Percentiles rank a stretch among this genome's conserved stretches.
Evolutionary conservation across 2,329 filamentous ascomycete species (phyloP).

Genomic region (Drechmeria coniospora): DNA sequence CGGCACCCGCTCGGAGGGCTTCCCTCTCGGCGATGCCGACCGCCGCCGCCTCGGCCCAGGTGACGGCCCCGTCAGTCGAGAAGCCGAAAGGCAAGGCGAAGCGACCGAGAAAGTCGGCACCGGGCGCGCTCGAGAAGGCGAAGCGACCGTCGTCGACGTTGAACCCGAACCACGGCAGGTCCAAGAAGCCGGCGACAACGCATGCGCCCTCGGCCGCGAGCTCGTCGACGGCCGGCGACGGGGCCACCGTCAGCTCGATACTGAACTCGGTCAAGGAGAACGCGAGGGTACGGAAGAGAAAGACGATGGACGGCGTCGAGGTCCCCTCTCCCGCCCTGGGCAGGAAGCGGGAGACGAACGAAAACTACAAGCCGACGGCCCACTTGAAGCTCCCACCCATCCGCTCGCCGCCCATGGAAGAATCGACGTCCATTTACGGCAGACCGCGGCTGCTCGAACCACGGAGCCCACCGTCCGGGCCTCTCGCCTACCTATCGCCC

Average conservation of each 20-base stretch:
- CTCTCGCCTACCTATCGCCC: constrained; percentile 15
- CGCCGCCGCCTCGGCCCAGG: neutral
- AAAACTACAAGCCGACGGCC: constrained; percentile 2
- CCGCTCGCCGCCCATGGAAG: constrained; percentile 9
- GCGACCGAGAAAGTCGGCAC: constrained; percentile 24
- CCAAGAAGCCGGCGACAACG: constrained; percentile 6
- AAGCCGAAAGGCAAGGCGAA: constrained; percentile 12
- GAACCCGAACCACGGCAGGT: constrained; percentile 21
- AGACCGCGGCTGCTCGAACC: constrained; percentile 16
- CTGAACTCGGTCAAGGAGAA: constrained; percentile 34
- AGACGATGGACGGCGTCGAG: constrained; percentile 26
- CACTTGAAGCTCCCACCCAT: constrained; percentile 15
- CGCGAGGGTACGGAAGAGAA: constrained; percentile 29
- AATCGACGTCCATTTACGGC: constrained; percentile 6
- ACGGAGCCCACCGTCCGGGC: constrained; percentile 11
- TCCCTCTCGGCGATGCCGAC: constrained; percentile 6
- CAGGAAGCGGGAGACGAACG: constrained; percentile 4
- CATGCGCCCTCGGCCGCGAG: constrained; percentile 3
- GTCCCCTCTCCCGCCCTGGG: constrained; percentile 8
- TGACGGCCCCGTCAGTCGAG: neutral
- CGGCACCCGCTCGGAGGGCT: constrained; percentile 6
- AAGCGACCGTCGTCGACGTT: constrained; percentile 17
- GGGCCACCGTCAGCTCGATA: constrained; percentile 24
- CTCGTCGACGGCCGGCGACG: constrained; percentile 1
- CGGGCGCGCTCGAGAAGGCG: constrained; percentile 16